Conservation (phyloP, 768 basidiomycete species). For the Auricularia auricula-judae region DNA sequence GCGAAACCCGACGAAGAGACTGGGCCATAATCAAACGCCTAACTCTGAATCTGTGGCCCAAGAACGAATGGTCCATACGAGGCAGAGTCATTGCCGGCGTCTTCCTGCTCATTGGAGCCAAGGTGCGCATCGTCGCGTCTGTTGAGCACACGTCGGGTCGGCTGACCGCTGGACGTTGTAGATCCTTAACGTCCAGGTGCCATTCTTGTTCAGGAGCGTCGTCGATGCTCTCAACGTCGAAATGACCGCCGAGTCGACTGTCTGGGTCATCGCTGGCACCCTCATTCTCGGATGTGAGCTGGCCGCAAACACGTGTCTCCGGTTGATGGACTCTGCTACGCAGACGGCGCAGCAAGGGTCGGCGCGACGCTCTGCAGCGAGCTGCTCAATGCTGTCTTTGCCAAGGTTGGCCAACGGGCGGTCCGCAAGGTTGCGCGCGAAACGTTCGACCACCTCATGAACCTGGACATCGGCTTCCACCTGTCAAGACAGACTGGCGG, state of each 20-base stretch:
- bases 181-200: conserved; percentile 97
- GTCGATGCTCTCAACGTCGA: conserved; percentile 85
- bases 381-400: conserved; percentile 90
- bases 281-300: conserved; percentile 82
- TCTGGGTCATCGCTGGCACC: conserved; percentile 87
- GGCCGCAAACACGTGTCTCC: background rate
- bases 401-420: conserved; percentile 88
- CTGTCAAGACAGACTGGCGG: conserved; percentile 91
- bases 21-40: conserved; percentile 79
- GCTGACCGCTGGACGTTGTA: conserved; percentile 17
- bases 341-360: conserved; percentile 86
- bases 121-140: conserved; percentile 41
- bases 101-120: conserved; percentile 67
- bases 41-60: conserved; percentile 89
- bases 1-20: conserved; percentile 37
- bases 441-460: conserved; percentile 87
- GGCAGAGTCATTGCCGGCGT: conserved; percentile 76
- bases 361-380: conserved; percentile 86
- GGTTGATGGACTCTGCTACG: background rate
- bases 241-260: conserved; percentile 60
- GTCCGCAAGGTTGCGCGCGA: conserved; percentile 92
- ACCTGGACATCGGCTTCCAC: conserved; percentile 88
- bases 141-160: background rate
- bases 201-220: conserved; percentile 84
- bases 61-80: conserved; percentile 71